Percentiles rank a stretch among this genome's conserved stretches.
phyloP scores from a whole-genome alignment of 768 basidiomycete genomes.

The Phanerochaete carnosa region DNA sequence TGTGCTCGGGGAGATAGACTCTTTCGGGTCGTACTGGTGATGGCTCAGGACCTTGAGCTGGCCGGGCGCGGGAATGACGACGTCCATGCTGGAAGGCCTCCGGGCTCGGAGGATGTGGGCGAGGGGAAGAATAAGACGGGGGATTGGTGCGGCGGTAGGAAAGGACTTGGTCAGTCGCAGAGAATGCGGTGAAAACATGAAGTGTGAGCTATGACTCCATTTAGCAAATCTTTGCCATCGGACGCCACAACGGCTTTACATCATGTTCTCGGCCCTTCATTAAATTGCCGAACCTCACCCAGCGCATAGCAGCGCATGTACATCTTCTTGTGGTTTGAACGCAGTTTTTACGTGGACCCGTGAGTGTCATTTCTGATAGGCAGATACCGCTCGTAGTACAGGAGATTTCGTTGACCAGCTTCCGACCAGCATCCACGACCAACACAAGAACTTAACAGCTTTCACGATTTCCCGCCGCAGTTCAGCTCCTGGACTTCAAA shows the following conservation, averaged over 20 bases:
- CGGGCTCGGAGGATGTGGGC: background rate
- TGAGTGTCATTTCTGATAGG: too few relatives aligned
- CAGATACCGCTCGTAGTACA: too few relatives aligned
- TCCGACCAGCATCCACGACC: too few relatives aligned
- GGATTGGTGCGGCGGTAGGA: background rate
- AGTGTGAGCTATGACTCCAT: background rate
- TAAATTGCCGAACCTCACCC: too few relatives aligned
- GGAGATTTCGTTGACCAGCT: too few relatives aligned
- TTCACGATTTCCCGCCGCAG: too few relatives aligned
- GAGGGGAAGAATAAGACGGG: background rate
- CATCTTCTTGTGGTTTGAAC: too few relatives aligned
- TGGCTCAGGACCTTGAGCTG: conserved; percentile 71
- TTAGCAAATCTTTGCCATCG: background rate
- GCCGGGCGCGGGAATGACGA: conserved; percentile 45
- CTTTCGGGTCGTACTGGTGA: conserved; percentile 71
- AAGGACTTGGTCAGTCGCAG: background rate
- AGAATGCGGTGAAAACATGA: background rate
- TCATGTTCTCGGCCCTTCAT: too few relatives aligned
- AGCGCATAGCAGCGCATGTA: too few relatives aligned
- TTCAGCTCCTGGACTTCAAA: too few relatives aligned
- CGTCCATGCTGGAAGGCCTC: conserved; percentile 30
- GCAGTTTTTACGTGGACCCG: too few relatives aligned
- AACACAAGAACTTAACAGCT: too few relatives aligned
- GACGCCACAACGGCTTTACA: background rate
- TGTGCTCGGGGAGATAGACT: conserved; percentile 56